A percentile compares a stretch with the other conserved stretches of the same genome.
Evolutionary conservation across 2,329 filamentous ascomycete genomes (phyloP).

Genomic region (Alternaria gaisen): DNA sequence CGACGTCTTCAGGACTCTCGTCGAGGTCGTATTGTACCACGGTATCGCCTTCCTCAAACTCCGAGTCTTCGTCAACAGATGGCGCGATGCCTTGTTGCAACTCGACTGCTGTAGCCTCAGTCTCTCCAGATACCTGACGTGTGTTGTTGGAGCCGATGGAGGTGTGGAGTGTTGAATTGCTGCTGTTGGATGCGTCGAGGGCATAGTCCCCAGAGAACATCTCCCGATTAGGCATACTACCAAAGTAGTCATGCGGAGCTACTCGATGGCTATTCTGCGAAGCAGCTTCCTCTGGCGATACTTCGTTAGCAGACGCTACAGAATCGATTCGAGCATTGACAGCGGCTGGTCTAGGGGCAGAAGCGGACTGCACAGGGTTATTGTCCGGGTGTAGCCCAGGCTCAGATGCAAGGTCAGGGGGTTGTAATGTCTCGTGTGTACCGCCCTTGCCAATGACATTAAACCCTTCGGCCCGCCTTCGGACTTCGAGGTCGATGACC

Average conservation of each 20-base stretch:
- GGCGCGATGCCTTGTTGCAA: background rate
- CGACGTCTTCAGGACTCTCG: slow-evolving; percentile 13
- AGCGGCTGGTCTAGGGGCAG: background rate
- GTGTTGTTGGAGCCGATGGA: slow-evolving; percentile 1
- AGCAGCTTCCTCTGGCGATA: slow-evolving; percentile 2
- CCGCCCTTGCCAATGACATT: slow-evolving; percentile 1
- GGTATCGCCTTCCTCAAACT: slow-evolving; percentile 49
- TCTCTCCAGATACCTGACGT: background rate
- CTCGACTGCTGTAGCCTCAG: background rate
- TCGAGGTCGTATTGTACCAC: slow-evolving; percentile 43
- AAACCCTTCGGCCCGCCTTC: slow-evolving; percentile 32
- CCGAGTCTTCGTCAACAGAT: slow-evolving; percentile 36
- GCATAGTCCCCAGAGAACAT: background rate
- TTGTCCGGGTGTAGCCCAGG: background rate
- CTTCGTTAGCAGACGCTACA: slow-evolving; percentile 4
- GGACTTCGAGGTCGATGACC: slow-evolving; percentile 71
- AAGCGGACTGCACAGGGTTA: background rate
- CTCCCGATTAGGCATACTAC: background rate
- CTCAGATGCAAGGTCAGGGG: slow-evolving; percentile 10
- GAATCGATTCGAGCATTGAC: slow-evolving; percentile 2
- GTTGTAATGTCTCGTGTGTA: slow-evolving; percentile 19
- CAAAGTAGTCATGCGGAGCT: background rate
- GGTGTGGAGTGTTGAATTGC: background rate
- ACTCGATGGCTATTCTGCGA: background rate
- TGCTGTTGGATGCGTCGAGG: slow-evolving; percentile 1